Conservation (phyloP, 768 basidiomycete genomes). For the Suillus decipiens region DNA sequence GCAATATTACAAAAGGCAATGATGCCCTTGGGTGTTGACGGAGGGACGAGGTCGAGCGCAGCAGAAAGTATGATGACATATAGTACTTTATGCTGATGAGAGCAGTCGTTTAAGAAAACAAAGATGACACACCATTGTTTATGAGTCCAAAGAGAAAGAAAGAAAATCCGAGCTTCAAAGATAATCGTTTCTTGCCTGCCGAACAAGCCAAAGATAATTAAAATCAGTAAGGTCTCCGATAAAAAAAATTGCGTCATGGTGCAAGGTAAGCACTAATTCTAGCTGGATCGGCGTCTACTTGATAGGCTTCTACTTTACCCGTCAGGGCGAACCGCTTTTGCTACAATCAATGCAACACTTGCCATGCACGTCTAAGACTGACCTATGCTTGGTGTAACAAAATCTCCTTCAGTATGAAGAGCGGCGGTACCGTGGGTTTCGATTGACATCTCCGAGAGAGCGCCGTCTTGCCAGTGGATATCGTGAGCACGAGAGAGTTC, state of each 20-base stretch:
- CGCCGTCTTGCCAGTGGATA: not conserved
- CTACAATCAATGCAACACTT: slow-evolving; percentile 29
- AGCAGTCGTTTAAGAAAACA: not conserved
- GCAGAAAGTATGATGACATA: slow-evolving; percentile 98
- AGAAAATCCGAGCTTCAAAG: slow-evolving; percentile 50
- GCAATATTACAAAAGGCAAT: slow-evolving; percentile 95
- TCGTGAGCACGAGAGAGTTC: not conserved
- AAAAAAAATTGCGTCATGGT: slow-evolving; percentile 23
- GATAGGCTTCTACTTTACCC: not conserved
- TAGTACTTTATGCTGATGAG: slow-evolving; percentile 53
- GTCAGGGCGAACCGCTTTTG: slow-evolving; percentile 22
- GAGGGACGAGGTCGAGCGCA: slow-evolving; percentile 90
- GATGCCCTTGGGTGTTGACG: slow-evolving; percentile 90
- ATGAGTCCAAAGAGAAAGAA: slow-evolving; percentile 93
- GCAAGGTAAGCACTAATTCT: slow-evolving; percentile 12
- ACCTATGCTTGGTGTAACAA: slow-evolving; percentile 2
- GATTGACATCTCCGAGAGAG: slow-evolving; percentile 1
- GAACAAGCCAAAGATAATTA: not conserved
- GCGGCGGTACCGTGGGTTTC: not conserved
- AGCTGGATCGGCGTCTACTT: not conserved
- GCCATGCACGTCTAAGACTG: not conserved
- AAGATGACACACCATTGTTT: slow-evolving; percentile 69
- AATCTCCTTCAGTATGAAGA: not conserved
- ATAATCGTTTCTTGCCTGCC: slow-evolving; percentile 27
- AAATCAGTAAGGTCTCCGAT: slow-evolving; percentile 21